These are phyloP conservation scores for Elaeis guineensis DNA, from an alignment of 176 grass and related monocot species.

Conservation along the genomic window DNA sequence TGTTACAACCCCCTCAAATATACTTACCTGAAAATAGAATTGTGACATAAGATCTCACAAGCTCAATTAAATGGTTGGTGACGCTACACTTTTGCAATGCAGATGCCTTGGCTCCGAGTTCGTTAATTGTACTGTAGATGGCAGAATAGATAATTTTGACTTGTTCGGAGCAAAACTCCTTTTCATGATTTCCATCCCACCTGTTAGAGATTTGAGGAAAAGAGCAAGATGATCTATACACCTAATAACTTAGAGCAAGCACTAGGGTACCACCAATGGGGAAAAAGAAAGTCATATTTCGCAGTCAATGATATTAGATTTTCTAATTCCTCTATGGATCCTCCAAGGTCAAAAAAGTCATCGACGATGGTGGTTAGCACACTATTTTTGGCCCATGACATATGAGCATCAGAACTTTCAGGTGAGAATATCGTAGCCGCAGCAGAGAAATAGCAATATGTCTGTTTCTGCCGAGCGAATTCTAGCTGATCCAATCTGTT, in stretches of 20 bases:
- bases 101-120: conserved; percentile 49
- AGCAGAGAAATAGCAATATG: conserved; percentile 59
- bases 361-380: conserved; percentile 55
- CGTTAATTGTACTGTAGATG: conserved; percentile 41
- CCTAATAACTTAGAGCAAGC: too few relatives aligned
- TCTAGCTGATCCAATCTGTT: conserved; percentile 46
- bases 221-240: too few relatives aligned
- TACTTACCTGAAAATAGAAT: neutral
- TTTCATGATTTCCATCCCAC: conserved; percentile 51
- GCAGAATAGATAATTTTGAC: conserved; percentile 61
- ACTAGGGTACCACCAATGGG: too few relatives aligned
- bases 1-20: neutral
- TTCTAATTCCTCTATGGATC: conserved; percentile 60
- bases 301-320: conserved; percentile 46
- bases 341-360: conserved; percentile 74
- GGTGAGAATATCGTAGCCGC: conserved; percentile 46
- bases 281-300: conserved; percentile 30
- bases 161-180: conserved; percentile 47
- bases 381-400: conserved; percentile 47
- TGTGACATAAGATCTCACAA: conserved; percentile 28
- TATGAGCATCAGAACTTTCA: conserved; percentile 46
- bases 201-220: conserved; percentile 13
- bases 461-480: conserved; percentile 57
- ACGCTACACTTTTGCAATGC: conserved; percentile 36
- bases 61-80: conserved; percentile 42